These are phyloP conservation scores for Meyerozyma elateridarum DNA, from an alignment of 1,139 yeast genomes.

Conservation along the genomic window DNA sequence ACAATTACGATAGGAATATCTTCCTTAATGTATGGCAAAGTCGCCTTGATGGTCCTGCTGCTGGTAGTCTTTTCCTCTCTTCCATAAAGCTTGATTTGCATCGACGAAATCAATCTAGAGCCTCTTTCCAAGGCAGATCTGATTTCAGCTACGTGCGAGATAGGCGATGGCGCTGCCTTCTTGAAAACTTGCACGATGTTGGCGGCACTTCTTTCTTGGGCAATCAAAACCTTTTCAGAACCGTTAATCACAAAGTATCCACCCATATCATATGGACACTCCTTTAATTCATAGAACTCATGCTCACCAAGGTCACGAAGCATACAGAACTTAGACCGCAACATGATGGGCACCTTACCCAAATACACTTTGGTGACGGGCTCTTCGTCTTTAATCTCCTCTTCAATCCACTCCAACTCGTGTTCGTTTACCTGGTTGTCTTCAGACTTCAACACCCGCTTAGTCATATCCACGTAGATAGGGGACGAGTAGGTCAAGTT, in stretches of 20 bases:
- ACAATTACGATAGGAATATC: conserved; percentile 96
- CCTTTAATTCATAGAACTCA: conserved; percentile 91
- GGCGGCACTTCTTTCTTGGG: conserved; percentile 98
- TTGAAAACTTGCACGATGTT: conserved; percentile 97
- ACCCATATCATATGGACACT: conserved; percentile 99
- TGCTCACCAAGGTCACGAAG: conserved; percentile 89
- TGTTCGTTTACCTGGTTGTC: conserved; percentile 58
- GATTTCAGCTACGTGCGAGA: conserved; percentile 94
- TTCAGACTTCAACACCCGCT: conserved; percentile 78
- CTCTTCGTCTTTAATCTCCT: conserved; percentile 51
- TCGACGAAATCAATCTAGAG: conserved; percentile 84
- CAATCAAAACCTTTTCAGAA: conserved; percentile 94
- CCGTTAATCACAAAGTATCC: conserved; percentile 98
- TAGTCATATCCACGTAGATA: conserved; percentile 91
- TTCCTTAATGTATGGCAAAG: conserved; percentile 91
- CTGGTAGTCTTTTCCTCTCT: conserved; percentile 72
- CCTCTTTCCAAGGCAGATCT: conserved; percentile 97
- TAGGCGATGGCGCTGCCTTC: conserved; percentile 96
- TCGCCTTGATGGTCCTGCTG: conserved; percentile 86
- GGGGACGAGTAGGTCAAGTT: conserved; percentile 96
- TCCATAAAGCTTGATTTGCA: conserved; percentile 90
- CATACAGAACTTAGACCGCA: conserved; percentile 93
- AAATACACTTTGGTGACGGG: conserved; percentile 72
- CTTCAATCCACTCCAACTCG: conserved; percentile 71
- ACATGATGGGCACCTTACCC: conserved; percentile 98